Conservation (phyloP, 2,329 filamentous ascomycete species). For the Beauveria rudraprayagi region DNA sequence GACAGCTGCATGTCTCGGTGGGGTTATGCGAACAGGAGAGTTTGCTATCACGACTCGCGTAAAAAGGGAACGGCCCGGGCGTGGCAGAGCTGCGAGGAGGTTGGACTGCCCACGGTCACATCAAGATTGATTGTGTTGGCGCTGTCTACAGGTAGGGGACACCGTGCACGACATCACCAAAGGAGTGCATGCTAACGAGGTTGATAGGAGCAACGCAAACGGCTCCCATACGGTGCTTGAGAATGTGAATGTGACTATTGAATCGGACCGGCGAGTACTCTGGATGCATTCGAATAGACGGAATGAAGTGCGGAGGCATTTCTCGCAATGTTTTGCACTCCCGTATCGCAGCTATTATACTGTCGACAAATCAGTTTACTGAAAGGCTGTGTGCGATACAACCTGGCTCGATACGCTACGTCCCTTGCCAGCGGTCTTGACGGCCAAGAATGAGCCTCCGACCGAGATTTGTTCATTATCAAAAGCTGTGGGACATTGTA, state of each 20-base stretch:
- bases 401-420: background rate
- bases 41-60: slow-evolving; percentile 20
- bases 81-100: background rate
- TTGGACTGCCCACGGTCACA: slow-evolving; percentile 21
- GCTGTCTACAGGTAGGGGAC: slow-evolving; percentile 20
- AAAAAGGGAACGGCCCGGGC: slow-evolving; percentile 16
- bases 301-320: background rate
- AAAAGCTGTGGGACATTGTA: slow-evolving; percentile 8
- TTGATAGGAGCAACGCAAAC: background rate
- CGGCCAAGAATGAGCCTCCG: no score
- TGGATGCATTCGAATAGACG: background rate
- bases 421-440: no score
- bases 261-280: background rate
- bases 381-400: background rate
- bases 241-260: slow-evolving; percentile 12
- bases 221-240: background rate
- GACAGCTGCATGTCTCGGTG: slow-evolving; percentile 28
- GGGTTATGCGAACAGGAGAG: slow-evolving; percentile 23
- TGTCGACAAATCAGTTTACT: no score
- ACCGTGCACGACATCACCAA: background rate
- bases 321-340: background rate
- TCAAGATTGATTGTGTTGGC: slow-evolving; percentile 20
- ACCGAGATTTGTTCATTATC: background rate
- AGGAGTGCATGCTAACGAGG: background rate
- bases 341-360: background rate